Base-by-base conservation (phyloP, 805 yeast genomes). In the Nakazawaea holstii region DNA sequence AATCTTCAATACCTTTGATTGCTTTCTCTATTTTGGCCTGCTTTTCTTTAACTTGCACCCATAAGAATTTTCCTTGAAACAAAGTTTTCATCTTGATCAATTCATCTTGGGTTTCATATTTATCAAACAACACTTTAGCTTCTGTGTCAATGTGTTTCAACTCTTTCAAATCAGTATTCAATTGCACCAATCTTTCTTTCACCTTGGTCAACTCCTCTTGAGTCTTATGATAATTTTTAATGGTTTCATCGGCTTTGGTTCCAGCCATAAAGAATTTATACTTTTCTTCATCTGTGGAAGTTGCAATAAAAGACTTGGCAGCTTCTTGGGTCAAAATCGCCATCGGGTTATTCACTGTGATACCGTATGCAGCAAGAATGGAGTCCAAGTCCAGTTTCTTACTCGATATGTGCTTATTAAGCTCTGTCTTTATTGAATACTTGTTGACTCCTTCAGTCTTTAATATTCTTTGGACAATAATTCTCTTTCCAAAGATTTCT, bases 281-380 rank as follows among this genome's bases (percentile, higher is more conserved):
- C 63, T 90, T 87, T 41, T 77, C 83, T 32, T 72, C 72, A 50
- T 87, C 85, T 4, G 87, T 74, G 4, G 94, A 80, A 30, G 83
- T 79, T 0, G 95, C 85, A 52, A 94, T 67, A 59, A 94, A 94
- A 13, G 91, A 85, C 54, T 96, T 79, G 1, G 99, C 98, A 51
- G 84, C 87, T 55, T 94, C 97, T 62, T 94, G 99, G 1, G 96
- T 88, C 43, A 94, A 70, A 58, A 94, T 87, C 1, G 96, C 87
- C 77, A 94, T 79, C 6, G 97, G 97, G 56, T 94, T 94, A 56
- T 82, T 91, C 26, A 94, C 84, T 6, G 87, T 82, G 38, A 92
- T 82, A 39, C 84, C 81, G 59, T 84, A 89, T 52, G 74, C 77
- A 53, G 78, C 81, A 41, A 90, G 65, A 2, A 94, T 82, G 5